These are phyloP conservation scores for Eucalyptus viminalis DNA, from an alignment of 345 rosid genomes.

Conservation along the genomic window DNA sequence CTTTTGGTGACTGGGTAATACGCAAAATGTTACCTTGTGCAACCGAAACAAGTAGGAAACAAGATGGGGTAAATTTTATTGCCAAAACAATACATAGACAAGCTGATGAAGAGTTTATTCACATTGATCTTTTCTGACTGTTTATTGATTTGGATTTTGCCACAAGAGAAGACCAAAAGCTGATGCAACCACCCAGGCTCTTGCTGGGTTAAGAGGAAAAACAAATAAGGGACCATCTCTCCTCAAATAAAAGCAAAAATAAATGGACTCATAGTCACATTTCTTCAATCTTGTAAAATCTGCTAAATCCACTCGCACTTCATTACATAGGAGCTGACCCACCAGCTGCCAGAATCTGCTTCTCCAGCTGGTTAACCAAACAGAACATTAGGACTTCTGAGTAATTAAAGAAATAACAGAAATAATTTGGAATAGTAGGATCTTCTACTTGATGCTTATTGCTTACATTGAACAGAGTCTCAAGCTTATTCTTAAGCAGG, in stretches of 20 bases:
- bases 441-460: neutral
- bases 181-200: neutral
- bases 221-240: neutral
- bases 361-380: slow-evolving; percentile 29
- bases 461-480: slow-evolving; percentile 42
- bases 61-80: neutral
- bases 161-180: slow-evolving; percentile 7
- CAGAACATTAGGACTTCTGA: neutral
- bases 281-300: neutral
- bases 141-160: neutral
- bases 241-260: neutral
- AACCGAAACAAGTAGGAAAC: neutral
- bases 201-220: neutral
- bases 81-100: neutral
- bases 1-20: neutral
- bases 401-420: neutral
- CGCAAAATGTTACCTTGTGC: neutral
- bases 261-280: neutral
- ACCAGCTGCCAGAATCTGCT: slow-evolving; percentile 36
- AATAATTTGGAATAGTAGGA: neutral
- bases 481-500: slow-evolving; percentile 45
- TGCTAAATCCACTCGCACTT: neutral
- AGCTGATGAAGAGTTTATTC: slow-evolving; percentile 3
- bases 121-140: slow-evolving; percentile 11
- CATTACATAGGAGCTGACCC: slow-evolving; percentile 22